Evolutionary conservation across 225 moss, liverwort and hornwort genomes (phyloP).

Genomic region (Pleurozium schreberi): DNA sequence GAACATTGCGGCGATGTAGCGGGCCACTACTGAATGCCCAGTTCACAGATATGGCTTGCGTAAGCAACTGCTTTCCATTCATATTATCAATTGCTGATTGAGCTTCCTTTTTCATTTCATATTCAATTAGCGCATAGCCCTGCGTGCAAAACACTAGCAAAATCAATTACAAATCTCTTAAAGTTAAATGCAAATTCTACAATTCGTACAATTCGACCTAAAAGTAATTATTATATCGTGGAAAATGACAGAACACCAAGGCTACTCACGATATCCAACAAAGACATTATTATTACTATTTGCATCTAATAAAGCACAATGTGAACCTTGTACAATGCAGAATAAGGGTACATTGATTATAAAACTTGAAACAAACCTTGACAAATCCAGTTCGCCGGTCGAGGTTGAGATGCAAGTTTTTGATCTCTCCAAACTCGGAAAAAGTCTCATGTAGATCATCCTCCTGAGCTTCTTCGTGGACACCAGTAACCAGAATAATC

Average conservation of each 20-base stretch:
- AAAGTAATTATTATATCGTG: background rate
- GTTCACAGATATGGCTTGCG: conserved; percentile 74
- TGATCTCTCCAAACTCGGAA: conserved; percentile 81
- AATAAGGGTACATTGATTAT: background rate
- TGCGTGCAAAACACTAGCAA: background rate
- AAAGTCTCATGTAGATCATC: conserved; percentile 89
- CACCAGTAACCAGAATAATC: conserved; percentile 94
- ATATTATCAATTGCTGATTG: conserved; percentile 54
- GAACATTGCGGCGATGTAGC: conserved; percentile 74
- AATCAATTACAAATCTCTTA: too few relatives aligned
- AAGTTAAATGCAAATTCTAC: background rate
- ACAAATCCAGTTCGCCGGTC: conserved; percentile 51
- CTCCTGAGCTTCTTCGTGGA: conserved; percentile 98
- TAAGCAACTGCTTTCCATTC: conserved; percentile 75
- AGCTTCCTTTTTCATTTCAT: conserved; percentile 38
- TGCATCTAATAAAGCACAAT: background rate
- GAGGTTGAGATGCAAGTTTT: conserved; percentile 48
- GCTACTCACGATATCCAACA: background rate
- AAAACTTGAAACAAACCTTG: conserved; percentile 11
- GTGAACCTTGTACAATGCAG: background rate
- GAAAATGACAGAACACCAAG: background rate
- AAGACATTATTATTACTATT: background rate
- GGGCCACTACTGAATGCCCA: conserved; percentile 96
- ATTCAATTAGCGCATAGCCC: conserved; percentile 47
- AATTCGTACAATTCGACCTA: background rate